Base-by-base conservation (phyloP, 345 rosid genomes). In the rapeseed (Brassica napus) region DNA sequence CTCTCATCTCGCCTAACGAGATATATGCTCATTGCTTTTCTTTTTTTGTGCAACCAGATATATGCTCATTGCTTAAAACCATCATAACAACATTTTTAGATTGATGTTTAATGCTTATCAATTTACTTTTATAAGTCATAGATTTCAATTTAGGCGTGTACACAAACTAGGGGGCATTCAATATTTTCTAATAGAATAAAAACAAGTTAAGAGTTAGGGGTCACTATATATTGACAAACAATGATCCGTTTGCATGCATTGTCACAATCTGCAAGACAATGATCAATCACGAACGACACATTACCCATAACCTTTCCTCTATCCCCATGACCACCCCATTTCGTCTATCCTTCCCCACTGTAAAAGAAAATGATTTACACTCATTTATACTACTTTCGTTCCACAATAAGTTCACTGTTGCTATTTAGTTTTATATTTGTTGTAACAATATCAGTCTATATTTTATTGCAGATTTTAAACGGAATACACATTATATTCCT, bases 221-320 rank as follows among this genome's bases (percentile, higher is more conserved):
- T 69, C 28, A 31, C 42, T 15, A 16, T 31, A 11, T 42, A 32
- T 18, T 68, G 75, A 69, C 15, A 35, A 62, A 47, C 6, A 47
- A 14, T 55, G 75, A 71, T 77, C 57, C 39, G 10, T 52, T 77
- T 65, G 24, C 10, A 65, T 66, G 82, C 72, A 72, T 72, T 72
- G 77, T 72, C 82, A 67, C 82, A 67, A 73, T 73, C 64, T 59
- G 8, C 39, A 68, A 31, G 67, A 72, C 68, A 72, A 37, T 26
- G 39, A 39, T n/a, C 39, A n/a, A 61, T n/a, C 26, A 60, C 9
- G 37, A 31, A 72, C 55, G 76, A 64, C 57, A 4, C 18, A 49
- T n/a, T n/a, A n/a, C 69, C 77, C 82, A 79, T 72, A 32, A 58
- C 42, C 73, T 58, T 58, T 58, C 73, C 77, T 24, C 35, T 65